Conservation (phyloP, 108 stramenopile genomes). For the Thalassiosira profunda region DNA sequence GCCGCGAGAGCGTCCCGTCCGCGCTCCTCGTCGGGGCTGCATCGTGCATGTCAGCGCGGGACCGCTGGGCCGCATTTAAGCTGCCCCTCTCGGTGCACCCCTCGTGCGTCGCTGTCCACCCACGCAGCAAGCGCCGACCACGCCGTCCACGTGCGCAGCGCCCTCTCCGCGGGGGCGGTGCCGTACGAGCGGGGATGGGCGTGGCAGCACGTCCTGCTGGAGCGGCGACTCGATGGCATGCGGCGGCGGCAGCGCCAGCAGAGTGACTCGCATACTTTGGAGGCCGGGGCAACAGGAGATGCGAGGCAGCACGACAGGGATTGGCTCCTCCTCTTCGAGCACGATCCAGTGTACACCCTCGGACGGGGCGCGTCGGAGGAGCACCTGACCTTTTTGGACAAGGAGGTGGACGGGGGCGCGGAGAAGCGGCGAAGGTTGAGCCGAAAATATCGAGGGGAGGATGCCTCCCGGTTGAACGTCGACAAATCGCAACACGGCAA, state of each 20-base stretch:
- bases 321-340: slow-evolving; percentile 92
- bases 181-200: slow-evolving; percentile 75
- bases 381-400: slow-evolving; percentile 68
- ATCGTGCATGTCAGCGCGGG: too few relatives aligned
- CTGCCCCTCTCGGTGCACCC: too few relatives aligned
- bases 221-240: slow-evolving; percentile 47
- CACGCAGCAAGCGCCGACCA: neutral
- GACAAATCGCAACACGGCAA: neutral
- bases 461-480: slow-evolving; percentile 34
- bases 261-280: neutral
- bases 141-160: slow-evolving; percentile 18
- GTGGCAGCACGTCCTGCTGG: slow-evolving; percentile 69
- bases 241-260: slow-evolving; percentile 2
- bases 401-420: neutral
- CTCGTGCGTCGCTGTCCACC: neutral
- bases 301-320: slow-evolving; percentile 42
- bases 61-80: too few relatives aligned
- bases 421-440: slow-evolving; percentile 29
- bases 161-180: slow-evolving; percentile 17
- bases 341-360: slow-evolving; percentile 96
- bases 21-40: too few relatives aligned
- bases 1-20: too few relatives aligned
- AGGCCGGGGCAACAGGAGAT: neutral
- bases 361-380: slow-evolving; percentile 91
- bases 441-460: slow-evolving; percentile 40